Evolutionary conservation across 495 filamentous ascomycete species (phyloP), one percentile per base, ranked within the genome.

Genomic region (Xylaria acuta): DNA sequence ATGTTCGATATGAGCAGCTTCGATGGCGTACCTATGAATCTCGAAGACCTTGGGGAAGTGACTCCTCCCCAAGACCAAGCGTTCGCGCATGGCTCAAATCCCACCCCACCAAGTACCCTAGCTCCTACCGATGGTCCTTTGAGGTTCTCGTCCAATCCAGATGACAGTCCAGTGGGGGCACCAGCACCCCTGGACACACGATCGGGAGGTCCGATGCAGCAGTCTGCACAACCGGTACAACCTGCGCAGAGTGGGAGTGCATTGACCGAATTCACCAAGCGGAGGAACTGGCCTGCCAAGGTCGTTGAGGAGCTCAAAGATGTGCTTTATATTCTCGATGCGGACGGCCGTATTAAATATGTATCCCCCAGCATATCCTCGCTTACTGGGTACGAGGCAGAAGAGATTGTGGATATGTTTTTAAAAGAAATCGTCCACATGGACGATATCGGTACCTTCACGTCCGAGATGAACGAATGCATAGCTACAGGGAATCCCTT

Each of bases 281-380:
- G 94, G 68, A 88, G 90, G 64, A 95, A 95, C 75, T 98, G 96
- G 96, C 90, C 93, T 5, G 92, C 94, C 75, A 90, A 92, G 51
- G 91, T 98, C 4, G 84, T 99, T 22, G 92, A 94, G 76, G 96
- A 98, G 82, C 86, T 99, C 75, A 91, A 92, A 74, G 96, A 98
- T 79, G 89, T 98, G 73, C 80, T 97, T 36, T 90, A 97, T 72
- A 92, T 99, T 49, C 87, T 98, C 43, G 94, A 92, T 49, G 88
- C 93, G 7, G 90, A 96, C 74, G 94, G 95, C 27, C 87, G 91
- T 67, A 91, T 99, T 67, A 87, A 90, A 65, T 97, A 97, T 78
- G 90, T 90, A 5, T 97, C 95, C 30, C 93, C 93, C 2, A 97
- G 93, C 22, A 87, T 90, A 72, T 89, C 90, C 76, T 73, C 82